These are phyloP conservation scores for Fusarium irregulare DNA, from an alignment of 2,329 filamentous ascomycete species.

Conservation along the genomic window DNA sequence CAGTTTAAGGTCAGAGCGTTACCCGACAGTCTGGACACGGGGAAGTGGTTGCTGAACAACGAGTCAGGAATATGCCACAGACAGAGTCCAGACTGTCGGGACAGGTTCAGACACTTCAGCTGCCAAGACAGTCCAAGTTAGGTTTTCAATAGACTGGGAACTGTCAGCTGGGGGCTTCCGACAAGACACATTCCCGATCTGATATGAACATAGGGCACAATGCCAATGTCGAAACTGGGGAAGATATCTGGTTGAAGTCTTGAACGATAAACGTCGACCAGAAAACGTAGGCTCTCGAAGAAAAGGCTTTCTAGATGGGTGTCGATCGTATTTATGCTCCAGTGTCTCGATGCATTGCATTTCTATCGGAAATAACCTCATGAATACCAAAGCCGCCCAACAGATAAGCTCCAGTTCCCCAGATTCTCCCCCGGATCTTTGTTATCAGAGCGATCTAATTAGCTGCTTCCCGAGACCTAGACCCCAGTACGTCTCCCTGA, in stretches of 20 bases:
- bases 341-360: too few relatives aligned
- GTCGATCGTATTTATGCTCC: too few relatives aligned
- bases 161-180: neutral
- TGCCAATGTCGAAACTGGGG: too few relatives aligned
- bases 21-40: neutral
- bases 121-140: neutral
- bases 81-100: neutral
- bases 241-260: too few relatives aligned
- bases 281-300: too few relatives aligned
- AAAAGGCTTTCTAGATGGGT: too few relatives aligned
- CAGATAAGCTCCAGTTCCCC: constrained; percentile 1
- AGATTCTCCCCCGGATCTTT: neutral
- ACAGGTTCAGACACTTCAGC: neutral
- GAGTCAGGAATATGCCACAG: neutral
- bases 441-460: neutral
- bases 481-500: neutral
- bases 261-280: too few relatives aligned
- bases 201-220: too few relatives aligned
- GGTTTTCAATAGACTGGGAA: neutral
- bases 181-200: neutral
- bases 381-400: constrained; percentile 4
- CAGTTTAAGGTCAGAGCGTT: neutral
- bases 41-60: neutral
- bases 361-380: neutral
- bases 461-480: neutral